A percentile compares a stretch with the other conserved stretches of the same genome.
Conservation (phyloP, 805 yeast genomes). For the Yamadazyma tumulicola region DNA sequence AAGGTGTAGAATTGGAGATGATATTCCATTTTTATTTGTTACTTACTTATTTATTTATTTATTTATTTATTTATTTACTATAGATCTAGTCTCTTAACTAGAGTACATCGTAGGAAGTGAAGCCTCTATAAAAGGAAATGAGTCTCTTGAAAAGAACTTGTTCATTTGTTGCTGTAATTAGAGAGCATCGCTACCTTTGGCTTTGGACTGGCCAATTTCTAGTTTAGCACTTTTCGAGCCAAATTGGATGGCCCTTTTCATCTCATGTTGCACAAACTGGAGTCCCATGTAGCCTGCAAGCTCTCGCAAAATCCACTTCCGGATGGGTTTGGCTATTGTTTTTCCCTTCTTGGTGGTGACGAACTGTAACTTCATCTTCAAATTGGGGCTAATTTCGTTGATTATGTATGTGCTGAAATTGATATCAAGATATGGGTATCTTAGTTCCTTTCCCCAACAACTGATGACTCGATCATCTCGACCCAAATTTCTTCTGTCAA, state of each 20-base stretch:
- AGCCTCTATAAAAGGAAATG: too few species aligned
- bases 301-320: conserved; percentile 59
- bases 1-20: not conserved
- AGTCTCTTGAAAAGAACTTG: not conserved
- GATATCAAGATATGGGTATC: conserved; percentile 82
- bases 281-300: conserved; percentile 52
- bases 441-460: conserved; percentile 81
- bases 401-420: conserved; percentile 51
- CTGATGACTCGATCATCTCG: conserved; percentile 89
- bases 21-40: not conserved
- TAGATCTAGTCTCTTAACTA: conserved; percentile 4
- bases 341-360: conserved; percentile 24
- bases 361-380: conserved; percentile 36
- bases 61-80: conserved; percentile 5
- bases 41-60: conserved; percentile 5
- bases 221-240: conserved; percentile 95
- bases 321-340: conserved; percentile 17
- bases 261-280: conserved; percentile 60
- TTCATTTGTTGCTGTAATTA: not conserved
- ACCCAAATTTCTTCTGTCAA: conserved; percentile 78
- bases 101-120: too few species aligned
- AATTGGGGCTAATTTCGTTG: conserved; percentile 45
- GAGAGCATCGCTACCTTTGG: conserved; percentile 66
- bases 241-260: conserved; percentile 93
- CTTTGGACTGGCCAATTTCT: conserved; percentile 73